Percentiles rank a stretch among this genome's conserved stretches.
Conservation (phyloP, 805 yeast species). For the Saccharomycopsis sp. region DNA sequence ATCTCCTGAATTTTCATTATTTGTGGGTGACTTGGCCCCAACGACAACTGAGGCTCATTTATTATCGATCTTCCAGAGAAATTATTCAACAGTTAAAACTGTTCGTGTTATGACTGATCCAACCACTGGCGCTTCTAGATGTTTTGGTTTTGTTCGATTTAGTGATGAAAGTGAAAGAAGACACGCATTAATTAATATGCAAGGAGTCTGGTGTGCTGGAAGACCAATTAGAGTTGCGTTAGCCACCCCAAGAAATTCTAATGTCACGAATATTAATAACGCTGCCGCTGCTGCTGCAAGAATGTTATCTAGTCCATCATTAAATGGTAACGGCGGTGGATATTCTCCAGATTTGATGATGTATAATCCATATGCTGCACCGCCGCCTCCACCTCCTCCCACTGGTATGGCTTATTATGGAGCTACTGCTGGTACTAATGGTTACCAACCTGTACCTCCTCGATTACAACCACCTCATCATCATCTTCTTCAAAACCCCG, state of each 20-base stretch:
- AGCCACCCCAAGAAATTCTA: slow-evolving; percentile 62
- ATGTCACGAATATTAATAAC: slow-evolving; percentile 8
- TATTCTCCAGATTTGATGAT: slow-evolving; percentile 14
- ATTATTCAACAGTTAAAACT: slow-evolving; percentile 61
- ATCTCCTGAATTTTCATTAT: slow-evolving; percentile 68
- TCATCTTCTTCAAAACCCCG: slow-evolving; percentile 5
- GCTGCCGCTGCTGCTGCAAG: slow-evolving; percentile 12
- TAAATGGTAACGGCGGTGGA: not conserved
- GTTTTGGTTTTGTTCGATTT: slow-evolving; percentile 53
- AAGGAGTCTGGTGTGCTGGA: slow-evolving; percentile 76
- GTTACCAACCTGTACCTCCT: no score
- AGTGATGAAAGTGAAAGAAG: slow-evolving; percentile 63
- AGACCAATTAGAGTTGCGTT: slow-evolving; percentile 69
- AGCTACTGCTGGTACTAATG: no score
- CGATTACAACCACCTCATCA: not conserved
- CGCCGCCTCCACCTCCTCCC: slow-evolving; percentile 5
- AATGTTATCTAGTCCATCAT: not conserved
- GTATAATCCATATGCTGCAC: slow-evolving; percentile 10
- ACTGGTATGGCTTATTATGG: slow-evolving; percentile 5
- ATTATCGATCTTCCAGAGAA: slow-evolving; percentile 61
- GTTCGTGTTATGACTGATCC: slow-evolving; percentile 87
- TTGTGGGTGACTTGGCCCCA: slow-evolving; percentile 79
- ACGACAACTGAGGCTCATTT: slow-evolving; percentile 76
- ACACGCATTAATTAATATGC: slow-evolving; percentile 65
- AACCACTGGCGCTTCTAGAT: slow-evolving; percentile 33